Evolutionary conservation across 2,329 filamentous ascomycete genomes (phyloP).

Genomic region (Fusarium camptoceras): DNA sequence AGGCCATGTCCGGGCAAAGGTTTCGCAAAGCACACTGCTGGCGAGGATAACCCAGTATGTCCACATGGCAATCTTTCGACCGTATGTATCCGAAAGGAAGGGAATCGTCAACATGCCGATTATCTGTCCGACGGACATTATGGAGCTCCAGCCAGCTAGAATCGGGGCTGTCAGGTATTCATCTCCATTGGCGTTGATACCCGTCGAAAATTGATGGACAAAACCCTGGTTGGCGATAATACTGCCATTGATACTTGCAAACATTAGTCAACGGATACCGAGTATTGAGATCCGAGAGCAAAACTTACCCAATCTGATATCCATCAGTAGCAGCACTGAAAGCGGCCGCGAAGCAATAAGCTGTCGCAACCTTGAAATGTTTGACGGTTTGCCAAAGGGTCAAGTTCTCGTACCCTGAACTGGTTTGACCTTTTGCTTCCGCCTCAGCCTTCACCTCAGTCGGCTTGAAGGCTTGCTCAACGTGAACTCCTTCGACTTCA

Average conservation of each 20-base stretch:
- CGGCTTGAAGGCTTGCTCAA: neutral
- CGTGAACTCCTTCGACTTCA: neutral
- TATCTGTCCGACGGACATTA: constrained; percentile 55
- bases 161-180: constrained; percentile 51
- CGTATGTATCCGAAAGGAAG: constrained; percentile 45
- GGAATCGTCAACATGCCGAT: constrained; percentile 51
- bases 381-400: neutral
- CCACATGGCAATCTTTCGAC: constrained; percentile 51
- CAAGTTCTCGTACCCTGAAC: neutral
- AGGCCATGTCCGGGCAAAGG: constrained; percentile 52
- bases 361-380: neutral
- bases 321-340: constrained; percentile 4
- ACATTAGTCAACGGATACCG: neutral
- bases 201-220: constrained; percentile 21
- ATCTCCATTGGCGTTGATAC: constrained; percentile 37
- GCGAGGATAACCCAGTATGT: constrained; percentile 49
- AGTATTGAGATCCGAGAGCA: too few species aligned
- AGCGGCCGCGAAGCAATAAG: neutral
- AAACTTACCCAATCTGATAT: neutral
- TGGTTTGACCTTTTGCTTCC: neutral
- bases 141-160: constrained; percentile 54
- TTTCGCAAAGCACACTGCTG: constrained; percentile 54
- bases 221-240: constrained; percentile 35
- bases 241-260: constrained; percentile 22
- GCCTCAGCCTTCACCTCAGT: neutral